Percentiles rank a stretch among this genome's conserved stretches.
These are phyloP conservation scores for Phytophthora parvispora DNA, from an alignment of 352 stramenopile genomes.

Conservation along the genomic window DNA sequence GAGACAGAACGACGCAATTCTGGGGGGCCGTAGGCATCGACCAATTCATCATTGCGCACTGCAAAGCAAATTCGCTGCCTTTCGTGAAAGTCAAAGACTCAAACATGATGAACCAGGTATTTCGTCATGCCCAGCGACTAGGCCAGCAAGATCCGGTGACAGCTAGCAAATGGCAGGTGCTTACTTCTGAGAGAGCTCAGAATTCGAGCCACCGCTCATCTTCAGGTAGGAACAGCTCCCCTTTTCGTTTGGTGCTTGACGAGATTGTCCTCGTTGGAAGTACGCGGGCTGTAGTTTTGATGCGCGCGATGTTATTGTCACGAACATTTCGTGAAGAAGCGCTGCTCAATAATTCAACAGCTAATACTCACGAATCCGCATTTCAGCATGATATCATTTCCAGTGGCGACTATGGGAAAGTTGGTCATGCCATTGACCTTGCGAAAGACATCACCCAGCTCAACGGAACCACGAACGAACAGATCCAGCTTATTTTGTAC, in stretches of 20 bases:
- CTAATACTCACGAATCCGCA: neutral
- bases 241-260: slow-evolving; percentile 43
- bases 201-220: neutral
- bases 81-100: slow-evolving; percentile 49
- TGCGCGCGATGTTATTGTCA: slow-evolving; percentile 28
- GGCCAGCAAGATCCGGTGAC: neutral
- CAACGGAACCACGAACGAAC: slow-evolving; percentile 50
- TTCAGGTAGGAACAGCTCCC: slow-evolving; percentile 23
- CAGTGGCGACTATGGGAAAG: slow-evolving; percentile 32
- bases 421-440: slow-evolving; percentile 43
- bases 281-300: slow-evolving; percentile 26
- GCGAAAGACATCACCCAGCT: slow-evolving; percentile 44
- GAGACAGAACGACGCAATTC: slow-evolving; percentile 42
- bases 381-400: slow-evolving; percentile 40
- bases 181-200: slow-evolving; percentile 5
- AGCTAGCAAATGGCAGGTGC: slow-evolving; percentile 18
- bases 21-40: slow-evolving; percentile 36
- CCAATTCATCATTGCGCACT: slow-evolving; percentile 30
- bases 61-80: slow-evolving; percentile 38
- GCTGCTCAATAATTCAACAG: neutral
- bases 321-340: slow-evolving; percentile 36
- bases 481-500: slow-evolving; percentile 45
- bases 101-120: slow-evolving; percentile 45
- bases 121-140: slow-evolving; percentile 7
- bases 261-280: slow-evolving; percentile 35